Evolutionary conservation across 208 protist species (phyloP), one percentile per base, ranked within the genome.

Genomic region (Acanthamoeba rhysodes): DNA sequence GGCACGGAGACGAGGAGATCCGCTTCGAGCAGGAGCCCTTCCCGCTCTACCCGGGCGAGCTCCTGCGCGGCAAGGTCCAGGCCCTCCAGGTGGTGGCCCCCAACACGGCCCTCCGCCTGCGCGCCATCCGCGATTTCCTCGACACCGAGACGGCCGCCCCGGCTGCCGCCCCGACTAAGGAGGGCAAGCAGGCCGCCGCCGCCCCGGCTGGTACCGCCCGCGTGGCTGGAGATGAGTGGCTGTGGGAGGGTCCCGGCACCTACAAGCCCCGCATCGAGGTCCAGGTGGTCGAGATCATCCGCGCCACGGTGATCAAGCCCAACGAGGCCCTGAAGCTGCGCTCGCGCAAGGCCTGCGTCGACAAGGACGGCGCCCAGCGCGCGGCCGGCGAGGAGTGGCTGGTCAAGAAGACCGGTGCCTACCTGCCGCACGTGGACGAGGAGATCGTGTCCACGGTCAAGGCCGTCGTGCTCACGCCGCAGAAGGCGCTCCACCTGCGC

Each of bases 1-100:
- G 97, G 57, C 98, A 98, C 96, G 99, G 98, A 64, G 98, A 99
- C 91, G 85, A 97, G 84, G 98, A 99, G 95, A 98, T 99, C 59
- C 98, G 99, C 41, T 94, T 94, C 55, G 37, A 94, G 20, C 96
- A 97, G 45, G 98, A 99, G 32, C 98, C 96, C 76, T 98, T 98
- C 92, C 96, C 97, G 80, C 94, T 98, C 48, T 98, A 98, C 95
- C 98, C 98, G 48, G 97, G 97, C 94, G 97, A 98, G 87, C 70
- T 93, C 45, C 32, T 98, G 22, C 34, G 62, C 29, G 95, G 95
- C 50, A 95, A 95, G 24, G 95, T 98, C 18, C 96, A 93, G 16
- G 37, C 97, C 2, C 74, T 97, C 0, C 87, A 94, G 72, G 95
- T 98, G 10, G 95, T 98, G 37, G 37, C 55, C 50, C 88, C 96